Base-by-base conservation (phyloP, 805 yeast species). In the Metschnikowia cubensis region DNA sequence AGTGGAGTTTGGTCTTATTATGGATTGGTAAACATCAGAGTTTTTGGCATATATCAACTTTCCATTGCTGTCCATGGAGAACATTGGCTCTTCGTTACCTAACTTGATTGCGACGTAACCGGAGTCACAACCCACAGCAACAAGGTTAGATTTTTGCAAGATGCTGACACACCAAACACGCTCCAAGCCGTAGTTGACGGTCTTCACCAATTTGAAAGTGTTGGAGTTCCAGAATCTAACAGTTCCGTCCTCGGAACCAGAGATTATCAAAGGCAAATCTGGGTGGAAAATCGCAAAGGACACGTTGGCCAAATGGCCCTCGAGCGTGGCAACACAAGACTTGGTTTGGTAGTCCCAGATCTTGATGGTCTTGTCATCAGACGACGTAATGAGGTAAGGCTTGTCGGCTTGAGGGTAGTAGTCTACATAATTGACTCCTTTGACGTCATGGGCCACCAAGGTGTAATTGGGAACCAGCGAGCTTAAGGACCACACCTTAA, bases 281-380 rank as follows among this genome's bases (percentile, higher is more conserved):
- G 97, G 96, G 68, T 94, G 99, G 84, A 91, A 94, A 34, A 91
- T 82, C 6, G 99, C 99, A 74, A 90, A 94, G 25, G 97, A 89
- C 39, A 94, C 99, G 67, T 94, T 94, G 41, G 95, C 81, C 58
- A 89, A 76, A 66, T 94, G 99, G 34, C 97, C 99, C 65, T 87
- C 95, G 59, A 94, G 76, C 25, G 96, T 86, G 10, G 98, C 97
- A 44, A 94, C 96, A 65, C 94, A 85, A 6, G 96, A 83, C 74
- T 94, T 94, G 39, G 97, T 89, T 77, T 94, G 99, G 65, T 94
- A 94, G 70, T 91, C 98, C 96, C 97, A 92, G 46, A 91, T 77
- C 62, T 87, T 87, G 56, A 90, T 83, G 2, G 96, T 84, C 57
- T 84, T 80, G 70, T 92, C 97, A 71, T 91, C 98, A 17, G 96